Conservation (phyloP, 2,329 filamentous ascomycete genomes). For the Aspergillus hiratsukae region DNA sequence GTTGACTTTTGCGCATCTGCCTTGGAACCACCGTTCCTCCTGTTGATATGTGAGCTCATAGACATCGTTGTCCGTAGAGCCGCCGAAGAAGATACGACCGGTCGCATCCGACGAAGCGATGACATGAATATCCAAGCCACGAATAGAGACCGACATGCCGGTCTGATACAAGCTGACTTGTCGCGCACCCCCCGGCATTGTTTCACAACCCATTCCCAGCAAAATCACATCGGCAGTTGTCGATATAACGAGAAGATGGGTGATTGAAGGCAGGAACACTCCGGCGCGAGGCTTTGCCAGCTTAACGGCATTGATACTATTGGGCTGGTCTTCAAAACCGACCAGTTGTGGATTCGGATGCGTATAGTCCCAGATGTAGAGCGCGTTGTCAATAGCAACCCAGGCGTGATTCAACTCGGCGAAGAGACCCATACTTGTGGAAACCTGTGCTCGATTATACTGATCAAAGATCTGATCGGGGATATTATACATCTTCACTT, state of each 20-base stretch:
- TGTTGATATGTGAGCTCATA: constrained; percentile 95
- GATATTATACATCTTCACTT: constrained; percentile 79
- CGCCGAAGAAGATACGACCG: constrained; percentile 91
- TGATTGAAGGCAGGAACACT: constrained; percentile 83
- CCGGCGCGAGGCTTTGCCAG: constrained; percentile 78
- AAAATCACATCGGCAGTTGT: constrained; percentile 81
- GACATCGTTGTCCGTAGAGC: constrained; percentile 75
- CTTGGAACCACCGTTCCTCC: constrained; percentile 95
- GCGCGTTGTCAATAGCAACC: constrained; percentile 89
- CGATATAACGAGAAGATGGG: constrained; percentile 81
- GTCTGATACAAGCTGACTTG: constrained; percentile 81
- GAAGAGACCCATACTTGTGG: constrained; percentile 92
- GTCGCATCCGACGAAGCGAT: constrained; percentile 73
- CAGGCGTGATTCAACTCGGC: constrained; percentile 92
- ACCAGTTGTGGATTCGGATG: constrained; percentile 85
- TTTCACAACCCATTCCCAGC: constrained; percentile 71
- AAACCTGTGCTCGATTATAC: constrained; percentile 80
- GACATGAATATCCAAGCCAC: constrained; percentile 69
- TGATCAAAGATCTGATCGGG: constrained; percentile 90
- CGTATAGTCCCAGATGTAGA: constrained; percentile 98
- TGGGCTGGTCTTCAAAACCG: constrained; percentile 82
- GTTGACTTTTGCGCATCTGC: constrained; percentile 80
- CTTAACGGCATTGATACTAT: constrained; percentile 87
- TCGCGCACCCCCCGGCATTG: constrained; percentile 62
- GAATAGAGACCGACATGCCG: constrained; percentile 72